Conservation (phyloP, 106 monocot genomes). For the Dendrobium chrysotoxum region DNA sequence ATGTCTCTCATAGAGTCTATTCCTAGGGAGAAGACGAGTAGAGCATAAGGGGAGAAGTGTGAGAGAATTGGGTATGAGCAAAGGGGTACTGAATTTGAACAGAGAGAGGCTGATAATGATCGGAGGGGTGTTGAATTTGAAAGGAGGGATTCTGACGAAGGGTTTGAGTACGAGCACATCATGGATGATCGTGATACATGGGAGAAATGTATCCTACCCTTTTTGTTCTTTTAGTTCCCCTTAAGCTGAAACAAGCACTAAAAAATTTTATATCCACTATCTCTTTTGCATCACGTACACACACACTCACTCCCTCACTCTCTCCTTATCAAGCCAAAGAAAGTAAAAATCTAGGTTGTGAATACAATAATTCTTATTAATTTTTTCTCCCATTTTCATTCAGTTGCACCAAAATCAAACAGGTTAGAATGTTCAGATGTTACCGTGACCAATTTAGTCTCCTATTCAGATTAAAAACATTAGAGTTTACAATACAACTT, state of each 20-base stretch:
- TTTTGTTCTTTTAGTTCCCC: background rate
- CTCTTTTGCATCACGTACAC: background rate
- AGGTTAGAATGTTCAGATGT: background rate
- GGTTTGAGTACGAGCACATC: too few relatives aligned
- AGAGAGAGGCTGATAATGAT: too few relatives aligned
- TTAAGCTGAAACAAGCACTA: background rate
- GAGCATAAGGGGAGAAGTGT: too few relatives aligned
- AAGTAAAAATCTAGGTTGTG: background rate
- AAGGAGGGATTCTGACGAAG: too few relatives aligned
- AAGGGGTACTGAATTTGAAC: too few relatives aligned
- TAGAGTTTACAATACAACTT: background rate
- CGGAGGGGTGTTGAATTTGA: too few relatives aligned
- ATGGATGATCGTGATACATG: too few relatives aligned
- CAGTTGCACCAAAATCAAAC: background rate
- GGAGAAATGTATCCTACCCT: background rate
- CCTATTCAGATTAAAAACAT: background rate
- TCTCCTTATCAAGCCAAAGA: background rate
- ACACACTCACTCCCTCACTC: background rate
- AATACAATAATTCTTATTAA: background rate
- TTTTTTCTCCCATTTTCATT: background rate
- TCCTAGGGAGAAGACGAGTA: too few relatives aligned
- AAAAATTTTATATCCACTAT: background rate
- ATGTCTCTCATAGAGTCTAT: too few relatives aligned
- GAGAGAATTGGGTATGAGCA: too few relatives aligned
- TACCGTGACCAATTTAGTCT: background rate